Conservation (phyloP, 2,329 filamentous ascomycete species). For the Paracoccidioides lutzii region DNA sequence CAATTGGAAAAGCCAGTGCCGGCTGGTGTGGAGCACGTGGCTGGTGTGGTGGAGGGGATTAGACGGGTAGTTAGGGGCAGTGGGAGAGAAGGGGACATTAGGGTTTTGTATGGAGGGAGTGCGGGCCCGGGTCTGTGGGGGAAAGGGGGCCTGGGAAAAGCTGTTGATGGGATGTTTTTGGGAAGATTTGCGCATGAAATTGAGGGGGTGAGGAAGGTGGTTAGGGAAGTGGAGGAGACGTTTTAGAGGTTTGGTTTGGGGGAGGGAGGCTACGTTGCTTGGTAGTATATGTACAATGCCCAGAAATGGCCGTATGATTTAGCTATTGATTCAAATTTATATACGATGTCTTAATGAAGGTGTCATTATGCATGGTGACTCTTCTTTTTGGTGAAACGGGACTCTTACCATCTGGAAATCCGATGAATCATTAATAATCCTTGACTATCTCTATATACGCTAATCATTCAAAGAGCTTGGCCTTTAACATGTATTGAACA, state of each 20-base stretch:
- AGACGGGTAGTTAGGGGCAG: constrained; percentile 37
- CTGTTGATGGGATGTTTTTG: constrained; percentile 28
- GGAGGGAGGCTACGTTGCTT: neutral
- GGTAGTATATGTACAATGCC: too few relatives aligned
- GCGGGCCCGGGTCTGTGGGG: constrained; percentile 66
- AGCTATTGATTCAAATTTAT: too few relatives aligned
- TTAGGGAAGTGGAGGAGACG: constrained; percentile 52
- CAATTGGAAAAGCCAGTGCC: constrained; percentile 62
- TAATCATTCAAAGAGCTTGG: too few relatives aligned
- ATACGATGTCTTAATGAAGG: too few relatives aligned
- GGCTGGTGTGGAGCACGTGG: constrained; percentile 59
- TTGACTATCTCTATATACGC: too few relatives aligned
- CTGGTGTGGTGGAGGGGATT: constrained; percentile 54
- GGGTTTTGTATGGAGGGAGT: constrained; percentile 71
- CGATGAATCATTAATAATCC: too few relatives aligned
- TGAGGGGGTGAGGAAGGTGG: constrained; percentile 56
- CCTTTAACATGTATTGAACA: too few relatives aligned
- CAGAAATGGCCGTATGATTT: too few relatives aligned
- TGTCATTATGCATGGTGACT: too few relatives aligned
- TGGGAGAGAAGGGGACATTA: constrained; percentile 43
- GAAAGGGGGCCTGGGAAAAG: constrained; percentile 18
- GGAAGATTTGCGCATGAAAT: constrained; percentile 72
- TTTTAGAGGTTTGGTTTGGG: constrained; percentile 8
- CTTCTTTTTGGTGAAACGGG: too few relatives aligned
- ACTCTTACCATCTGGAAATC: too few relatives aligned